Conservation (phyloP, 805 yeast species). For the Candida jianshihensis region DNA sequence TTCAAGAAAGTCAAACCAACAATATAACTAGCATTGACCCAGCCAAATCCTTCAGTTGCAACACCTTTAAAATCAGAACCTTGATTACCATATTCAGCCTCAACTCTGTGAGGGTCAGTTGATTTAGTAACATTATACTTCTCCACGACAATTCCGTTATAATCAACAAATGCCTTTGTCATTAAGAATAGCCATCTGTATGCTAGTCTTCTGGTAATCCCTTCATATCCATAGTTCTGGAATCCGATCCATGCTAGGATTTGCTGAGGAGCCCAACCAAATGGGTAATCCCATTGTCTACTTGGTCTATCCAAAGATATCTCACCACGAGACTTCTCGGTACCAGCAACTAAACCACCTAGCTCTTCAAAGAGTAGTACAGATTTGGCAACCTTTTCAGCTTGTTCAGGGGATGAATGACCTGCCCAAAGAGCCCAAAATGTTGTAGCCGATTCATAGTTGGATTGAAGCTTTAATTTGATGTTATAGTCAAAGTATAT, state of each 20-base stretch:
- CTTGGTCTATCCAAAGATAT: conserved; percentile 68
- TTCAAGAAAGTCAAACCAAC: conserved; percentile 65
- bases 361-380: conserved; percentile 68
- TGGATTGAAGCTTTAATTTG: conserved; percentile 43
- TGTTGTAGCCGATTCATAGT: conserved; percentile 81
- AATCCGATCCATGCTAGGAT: conserved; percentile 90
- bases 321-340: conserved; percentile 65
- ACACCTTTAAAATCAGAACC: conserved; percentile 90
- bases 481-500: conserved; percentile 82
- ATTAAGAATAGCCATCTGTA: conserved; percentile 88
- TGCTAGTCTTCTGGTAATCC: conserved; percentile 61
- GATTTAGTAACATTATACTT: conserved; percentile 85
- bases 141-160: conserved; percentile 91
- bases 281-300: conserved; percentile 97
- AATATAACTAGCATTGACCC: conserved; percentile 89
- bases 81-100: conserved; percentile 96
- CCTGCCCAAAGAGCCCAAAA: conserved; percentile 93
- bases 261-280: conserved; percentile 99
- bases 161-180: conserved; percentile 85
- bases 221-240: conserved; percentile 57
- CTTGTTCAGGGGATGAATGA: conserved; percentile 60
- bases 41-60: conserved; percentile 94
- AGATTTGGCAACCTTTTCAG: conserved; percentile 51
- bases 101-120: conserved; percentile 82
- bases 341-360: conserved; percentile 88